Base-by-base conservation (phyloP, 1,284 basidiomycete genomes). In the Melampsora americana region DNA sequence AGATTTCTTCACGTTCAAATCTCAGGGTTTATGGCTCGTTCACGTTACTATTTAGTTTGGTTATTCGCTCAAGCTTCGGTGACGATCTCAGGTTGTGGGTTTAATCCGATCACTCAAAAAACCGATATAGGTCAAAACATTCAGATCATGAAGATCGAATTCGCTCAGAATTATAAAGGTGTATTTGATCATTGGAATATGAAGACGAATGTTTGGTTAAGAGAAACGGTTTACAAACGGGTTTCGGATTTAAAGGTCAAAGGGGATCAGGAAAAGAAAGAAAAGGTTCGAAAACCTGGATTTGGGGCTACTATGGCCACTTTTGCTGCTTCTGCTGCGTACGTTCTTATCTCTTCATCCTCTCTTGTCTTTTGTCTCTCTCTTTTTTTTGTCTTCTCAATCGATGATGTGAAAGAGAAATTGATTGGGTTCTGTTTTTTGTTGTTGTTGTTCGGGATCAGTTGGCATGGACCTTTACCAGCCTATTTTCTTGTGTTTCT, bases 141-240 rank as follows among this genome's bases (percentile, higher is more conserved):
- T 69, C 87, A 92, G 78, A 87, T 95, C 64, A 82, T 85, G 78
- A 85, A 87, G 18, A 93, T 98, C 80, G 96, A 99, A 83, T 86
- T 93, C 32, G 89, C 93, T 2, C 87, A 92, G 79, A 98, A 94
- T 85, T 91, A 92, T 86, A 99, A 99, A 84, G 87, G 91, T 56
- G 85, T 97, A 32, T 86, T 95, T 62, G 85, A 86, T 78, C 84
- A 83, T 77, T 92, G 95, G 95, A 94, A 94, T 85, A 93, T 92
- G 85, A 93, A 93, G 83, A 91, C 91, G 18, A 92, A 96, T 83
- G 86, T 96, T 26, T 99, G 95, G 95, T 87, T 99, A 2, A 87
- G 95, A 68, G 95, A 99, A 82, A 94, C 92, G 78, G 88, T 99
- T 1, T 99, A 99, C 87, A 98, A 98, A 84, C 92, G 95, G 26